A percentile compares a stretch with the other conserved stretches of the same genome.
Evolutionary conservation across 2,329 filamentous ascomycete species (phyloP).

Genomic region (Thelonectria discophora): DNA sequence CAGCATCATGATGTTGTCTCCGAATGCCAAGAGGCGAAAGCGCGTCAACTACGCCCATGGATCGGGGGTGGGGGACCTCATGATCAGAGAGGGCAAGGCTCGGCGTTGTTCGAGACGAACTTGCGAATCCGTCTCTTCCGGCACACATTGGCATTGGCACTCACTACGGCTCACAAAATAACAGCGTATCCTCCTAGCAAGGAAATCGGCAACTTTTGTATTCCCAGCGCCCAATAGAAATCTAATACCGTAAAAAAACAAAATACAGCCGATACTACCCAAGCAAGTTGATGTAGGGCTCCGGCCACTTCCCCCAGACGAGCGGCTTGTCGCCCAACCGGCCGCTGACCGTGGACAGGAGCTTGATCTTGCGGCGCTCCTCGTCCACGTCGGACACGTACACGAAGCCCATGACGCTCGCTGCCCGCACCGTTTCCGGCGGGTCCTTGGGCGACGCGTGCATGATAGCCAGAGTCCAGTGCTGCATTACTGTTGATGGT

Average conservation of each 20-base stretch:
- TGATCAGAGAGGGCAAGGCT: too few relatives aligned
- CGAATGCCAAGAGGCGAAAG: conserved; percentile 9
- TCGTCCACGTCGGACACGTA: conserved; percentile 94
- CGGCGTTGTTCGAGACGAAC: conserved; percentile 2
- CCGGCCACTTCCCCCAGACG: conserved; percentile 87
- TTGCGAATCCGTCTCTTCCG: conserved; percentile 10
- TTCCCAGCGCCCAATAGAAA: not conserved
- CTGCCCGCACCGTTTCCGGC: conserved; percentile 77
- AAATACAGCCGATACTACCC: conserved; percentile 49
- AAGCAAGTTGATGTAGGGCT: conserved; percentile 80
- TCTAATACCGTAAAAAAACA: not conserved
- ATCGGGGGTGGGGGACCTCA: conserved; percentile 12
- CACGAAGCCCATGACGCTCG: conserved; percentile 89
- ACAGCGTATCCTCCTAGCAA: not conserved
- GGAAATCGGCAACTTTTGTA: conserved; percentile 3
- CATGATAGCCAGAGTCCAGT: conserved; percentile 86
- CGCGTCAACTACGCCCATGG: conserved; percentile 4
- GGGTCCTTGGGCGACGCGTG: conserved; percentile 75
- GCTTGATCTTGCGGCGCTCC: conserved; percentile 79
- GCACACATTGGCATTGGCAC: conserved; percentile 16
- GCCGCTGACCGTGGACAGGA: conserved; percentile 85
- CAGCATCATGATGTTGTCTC: conserved; percentile 1
- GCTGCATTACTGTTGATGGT: conserved; percentile 74
- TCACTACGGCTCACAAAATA: not conserved
- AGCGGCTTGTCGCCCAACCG: conserved; percentile 81